Evolutionary conservation across 805 yeast genomes (phyloP), one percentile per base, ranked within the genome.

Genomic region (Kodamaea leandrae): DNA sequence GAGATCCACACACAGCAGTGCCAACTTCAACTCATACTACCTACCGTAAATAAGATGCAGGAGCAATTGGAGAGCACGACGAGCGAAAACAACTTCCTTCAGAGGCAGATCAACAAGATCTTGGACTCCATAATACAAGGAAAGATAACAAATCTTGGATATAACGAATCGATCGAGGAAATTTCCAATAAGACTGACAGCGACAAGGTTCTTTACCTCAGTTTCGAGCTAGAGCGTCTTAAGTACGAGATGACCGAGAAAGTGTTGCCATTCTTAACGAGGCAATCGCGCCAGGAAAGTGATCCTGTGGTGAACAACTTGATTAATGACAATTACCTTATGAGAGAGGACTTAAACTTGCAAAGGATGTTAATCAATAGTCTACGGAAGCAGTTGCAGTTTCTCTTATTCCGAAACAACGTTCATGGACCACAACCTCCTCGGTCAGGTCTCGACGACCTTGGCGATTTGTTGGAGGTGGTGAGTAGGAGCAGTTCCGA

Each of bases 301-400:
- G 47, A 49, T 13, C 29, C 39, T 6, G 43, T 66, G 9, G 48
- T 67, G 15, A 63, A 54, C 36, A 60, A 55, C 24, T 49, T 68
- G 36, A 59, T 65, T 17, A 66, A 55, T 41, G 73, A 67, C 32
- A 65, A 57, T 32, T 61, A 62, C 40, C 55, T 65, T 44, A 57
- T 74, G 56, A 63, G 67, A 41, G 80, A 76, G 28, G 80, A 76
- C 41, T 45, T 76, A 47, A 71, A 63, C 43, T 54, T 61, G 37
- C 80, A 75, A 44, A 51, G 77, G 37, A 53, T 70, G 40, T 57
- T 68, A 24, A 55, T 76, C 33, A 69, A 66, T 46, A 71, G 75
- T 38, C 47, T 76, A 14, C 52, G 80, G 25, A 77, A 76, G 45
- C 81, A 76, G 48, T 55, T 76, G 24, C 80, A 75, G 46, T 76